Evolutionary conservation across 805 yeast species (phyloP).

Genomic region (Candida railenensis): DNA sequence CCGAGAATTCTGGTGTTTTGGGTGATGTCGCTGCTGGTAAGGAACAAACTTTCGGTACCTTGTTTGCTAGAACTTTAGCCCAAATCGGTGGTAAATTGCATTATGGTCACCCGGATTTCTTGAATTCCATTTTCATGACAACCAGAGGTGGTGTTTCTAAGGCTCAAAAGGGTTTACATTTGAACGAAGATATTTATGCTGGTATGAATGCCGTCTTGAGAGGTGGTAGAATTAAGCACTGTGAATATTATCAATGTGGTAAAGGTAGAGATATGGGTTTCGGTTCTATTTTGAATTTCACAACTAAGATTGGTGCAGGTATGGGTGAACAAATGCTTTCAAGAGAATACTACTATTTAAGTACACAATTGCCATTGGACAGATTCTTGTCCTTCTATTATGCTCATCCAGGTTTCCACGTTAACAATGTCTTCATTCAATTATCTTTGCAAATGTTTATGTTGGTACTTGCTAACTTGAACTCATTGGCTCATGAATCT

Average conservation of each 20-base stretch:
- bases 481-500: slow-evolving; percentile 61
- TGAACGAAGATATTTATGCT: slow-evolving; percentile 84
- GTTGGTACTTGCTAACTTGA: slow-evolving; percentile 61
- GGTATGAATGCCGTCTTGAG: slow-evolving; percentile 78
- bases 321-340: slow-evolving; percentile 89
- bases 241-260: slow-evolving; percentile 84
- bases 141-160: slow-evolving; percentile 87
- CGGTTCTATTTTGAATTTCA: slow-evolving; percentile 77
- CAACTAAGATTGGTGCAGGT: slow-evolving; percentile 85
- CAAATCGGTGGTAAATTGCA: slow-evolving; percentile 81
- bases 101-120: slow-evolving; percentile 85
- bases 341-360: slow-evolving; percentile 75
- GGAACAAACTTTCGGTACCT: slow-evolving; percentile 84
- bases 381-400: slow-evolving; percentile 77
- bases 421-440: slow-evolving; percentile 73
- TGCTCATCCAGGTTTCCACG: slow-evolving; percentile 85
- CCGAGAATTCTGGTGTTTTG: slow-evolving; percentile 76
- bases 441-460: slow-evolving; percentile 57
- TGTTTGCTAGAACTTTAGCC: slow-evolving; percentile 79
- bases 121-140: slow-evolving; percentile 73
- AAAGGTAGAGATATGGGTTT: slow-evolving; percentile 86
- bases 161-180: slow-evolving; percentile 78
- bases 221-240: slow-evolving; percentile 82
- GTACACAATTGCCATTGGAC: slow-evolving; percentile 75
- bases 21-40: slow-evolving; percentile 90